A percentile compares a stretch with the other conserved stretches of the same genome.
These are phyloP conservation scores for Fragilariopsis cylindrus DNA, from an alignment of 108 stramenopile genomes.

Conservation along the genomic window DNA sequence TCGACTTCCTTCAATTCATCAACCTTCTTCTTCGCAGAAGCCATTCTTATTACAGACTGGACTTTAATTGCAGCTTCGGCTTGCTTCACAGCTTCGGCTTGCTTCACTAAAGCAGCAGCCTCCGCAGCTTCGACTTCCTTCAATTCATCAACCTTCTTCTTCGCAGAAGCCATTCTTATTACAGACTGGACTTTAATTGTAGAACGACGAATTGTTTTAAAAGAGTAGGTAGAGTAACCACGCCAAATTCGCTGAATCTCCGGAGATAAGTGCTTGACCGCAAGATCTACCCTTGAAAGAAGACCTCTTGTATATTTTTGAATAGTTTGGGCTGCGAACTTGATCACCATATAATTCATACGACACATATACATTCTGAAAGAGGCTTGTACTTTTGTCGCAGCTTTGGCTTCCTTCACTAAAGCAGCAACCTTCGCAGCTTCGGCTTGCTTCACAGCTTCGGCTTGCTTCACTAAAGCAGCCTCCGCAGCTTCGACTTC, in stretches of 20 bases:
- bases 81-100: no score
- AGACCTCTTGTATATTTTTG: slow-evolving; percentile 43
- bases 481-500: no score
- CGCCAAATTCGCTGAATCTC: slow-evolving; percentile 78
- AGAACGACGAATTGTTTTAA: slow-evolving; percentile 28
- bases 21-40: slow-evolving; percentile 3
- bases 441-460: no score
- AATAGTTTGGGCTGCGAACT: slow-evolving; percentile 37
- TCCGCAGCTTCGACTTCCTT: no score
- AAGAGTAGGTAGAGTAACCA: slow-evolving; percentile 38
- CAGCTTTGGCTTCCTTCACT: background rate
- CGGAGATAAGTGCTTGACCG: slow-evolving; percentile 35
- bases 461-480: no score
- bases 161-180: slow-evolving; percentile 20
- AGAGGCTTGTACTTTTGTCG: slow-evolving; percentile 37
- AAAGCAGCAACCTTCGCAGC: no score
- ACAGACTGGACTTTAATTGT: slow-evolving; percentile 52
- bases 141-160: slow-evolving; percentile 2
- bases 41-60: slow-evolving; percentile 42
- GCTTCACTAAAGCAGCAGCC: no score
- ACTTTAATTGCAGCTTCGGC: slow-evolving; percentile 27
- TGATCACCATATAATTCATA: slow-evolving; percentile 16
- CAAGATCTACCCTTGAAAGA: slow-evolving; percentile 31
- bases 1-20: background rate
- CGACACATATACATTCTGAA: slow-evolving; percentile 35